A percentile compares a stretch with the other conserved stretches of the same genome.
phyloP scores from a whole-genome alignment of 148 eudicot species.

The Gaultheria prostrata region DNA sequence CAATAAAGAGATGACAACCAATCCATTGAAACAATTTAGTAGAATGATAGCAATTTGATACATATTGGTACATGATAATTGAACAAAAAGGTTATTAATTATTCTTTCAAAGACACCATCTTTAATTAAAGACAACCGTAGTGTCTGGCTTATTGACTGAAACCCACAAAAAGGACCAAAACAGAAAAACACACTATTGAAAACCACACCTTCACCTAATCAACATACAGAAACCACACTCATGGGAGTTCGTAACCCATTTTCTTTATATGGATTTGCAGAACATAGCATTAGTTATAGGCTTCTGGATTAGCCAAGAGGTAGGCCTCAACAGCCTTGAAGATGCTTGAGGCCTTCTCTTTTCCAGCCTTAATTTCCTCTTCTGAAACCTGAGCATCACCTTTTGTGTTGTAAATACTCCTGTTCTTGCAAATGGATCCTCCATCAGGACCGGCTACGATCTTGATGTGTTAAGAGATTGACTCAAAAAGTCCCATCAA shows the following conservation, averaged over 20 bases:
- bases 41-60: too few relatives aligned
- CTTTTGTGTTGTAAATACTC: constrained; percentile 6
- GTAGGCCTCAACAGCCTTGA: constrained; percentile 24
- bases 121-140: neutral
- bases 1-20: too few relatives aligned
- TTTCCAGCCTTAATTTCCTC: constrained; percentile 17
- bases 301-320: constrained; percentile 20
- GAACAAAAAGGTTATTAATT: neutral
- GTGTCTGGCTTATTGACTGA: neutral
- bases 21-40: too few relatives aligned
- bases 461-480: constrained; percentile 5
- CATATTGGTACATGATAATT: too few relatives aligned
- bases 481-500: constrained; percentile 9
- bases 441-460: neutral
- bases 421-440: neutral
- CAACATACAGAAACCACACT: neutral
- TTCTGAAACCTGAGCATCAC: constrained; percentile 12
- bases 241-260: neutral
- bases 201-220: neutral
- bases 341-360: constrained; percentile 10
- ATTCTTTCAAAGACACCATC: neutral
- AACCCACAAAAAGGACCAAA: neutral
- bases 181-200: too few relatives aligned
- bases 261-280: too few relatives aligned
- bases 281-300: neutral